Evolutionary conservation across 2,329 filamentous ascomycete genomes (phyloP).

Genomic region (Botrytis squamosa): DNA sequence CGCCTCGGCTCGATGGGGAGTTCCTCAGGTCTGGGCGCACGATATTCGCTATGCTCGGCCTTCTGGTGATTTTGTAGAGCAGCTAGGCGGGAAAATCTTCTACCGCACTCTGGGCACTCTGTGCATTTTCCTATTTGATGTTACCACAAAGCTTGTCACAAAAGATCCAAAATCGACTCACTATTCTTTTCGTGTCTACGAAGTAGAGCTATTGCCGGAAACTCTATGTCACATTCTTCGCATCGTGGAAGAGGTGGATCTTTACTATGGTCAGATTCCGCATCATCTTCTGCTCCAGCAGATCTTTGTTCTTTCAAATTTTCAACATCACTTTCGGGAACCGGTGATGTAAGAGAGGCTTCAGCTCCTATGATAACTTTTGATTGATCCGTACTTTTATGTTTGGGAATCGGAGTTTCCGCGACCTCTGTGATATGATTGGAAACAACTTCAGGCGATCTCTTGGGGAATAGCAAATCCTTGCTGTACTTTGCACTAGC

Average conservation of each 20-base stretch:
- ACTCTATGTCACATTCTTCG: background rate
- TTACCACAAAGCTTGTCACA: background rate
- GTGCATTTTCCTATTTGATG: background rate
- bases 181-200: constrained; percentile 1
- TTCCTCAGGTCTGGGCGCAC: background rate
- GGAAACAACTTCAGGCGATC: background rate
- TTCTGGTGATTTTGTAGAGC: background rate
- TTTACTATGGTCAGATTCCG: background rate
- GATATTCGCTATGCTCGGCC: constrained; percentile 5
- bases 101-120: constrained; percentile 5
- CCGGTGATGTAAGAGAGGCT: too few relatives aligned
- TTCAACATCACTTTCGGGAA: background rate
- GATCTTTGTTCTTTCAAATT: background rate
- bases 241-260: background rate
- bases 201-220: background rate
- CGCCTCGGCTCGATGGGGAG: background rate
- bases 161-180: background rate
- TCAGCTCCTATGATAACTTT: background rate
- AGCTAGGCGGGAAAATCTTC: background rate
- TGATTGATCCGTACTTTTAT: background rate
- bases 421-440: background rate
- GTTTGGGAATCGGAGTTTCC: background rate
- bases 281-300: background rate
- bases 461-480: constrained; percentile 4
- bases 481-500: constrained; percentile 4